Evolutionary conservation across 2,329 filamentous ascomycete species (phyloP).

Genomic region (Helminthosporium solani): DNA sequence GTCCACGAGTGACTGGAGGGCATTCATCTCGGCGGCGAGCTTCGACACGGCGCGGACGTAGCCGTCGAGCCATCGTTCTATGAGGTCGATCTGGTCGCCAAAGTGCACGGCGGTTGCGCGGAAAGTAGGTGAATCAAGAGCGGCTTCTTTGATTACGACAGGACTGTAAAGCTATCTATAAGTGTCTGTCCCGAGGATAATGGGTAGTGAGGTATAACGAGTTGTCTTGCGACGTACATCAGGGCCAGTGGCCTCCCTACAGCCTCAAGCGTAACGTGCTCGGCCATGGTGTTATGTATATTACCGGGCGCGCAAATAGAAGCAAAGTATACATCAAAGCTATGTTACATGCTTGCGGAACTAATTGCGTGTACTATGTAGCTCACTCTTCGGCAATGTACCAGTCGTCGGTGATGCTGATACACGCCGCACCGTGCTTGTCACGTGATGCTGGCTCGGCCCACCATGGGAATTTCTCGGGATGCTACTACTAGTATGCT

Average conservation of each 20-base stretch:
- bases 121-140: constrained; percentile 94
- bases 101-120: constrained; percentile 85
- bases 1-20: constrained; percentile 78
- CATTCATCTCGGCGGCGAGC: constrained; percentile 65
- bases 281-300: constrained; percentile 39
- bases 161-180: constrained; percentile 53
- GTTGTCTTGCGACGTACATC: constrained; percentile 45
- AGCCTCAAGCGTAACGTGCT: constrained; percentile 36
- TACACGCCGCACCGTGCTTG: constrained; percentile 2
- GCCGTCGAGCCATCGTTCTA: constrained; percentile 88
- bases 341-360: constrained; percentile 20
- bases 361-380: no score
- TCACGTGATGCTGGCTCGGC: background rate
- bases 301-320: constrained; percentile 1
- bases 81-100: constrained; percentile 82
- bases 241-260: constrained; percentile 45
- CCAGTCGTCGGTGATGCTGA: background rate
- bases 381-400: no score
- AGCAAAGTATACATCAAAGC: constrained; percentile 18
- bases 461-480: no score
- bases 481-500: no score
- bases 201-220: no score
- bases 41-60: constrained; percentile 64
- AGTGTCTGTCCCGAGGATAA: constrained; percentile 1
- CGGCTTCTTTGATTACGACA: constrained; percentile 88